Evolutionary conservation across 2,329 filamentous ascomycete species (phyloP).

Genomic region (Diplocarpon rosae): DNA sequence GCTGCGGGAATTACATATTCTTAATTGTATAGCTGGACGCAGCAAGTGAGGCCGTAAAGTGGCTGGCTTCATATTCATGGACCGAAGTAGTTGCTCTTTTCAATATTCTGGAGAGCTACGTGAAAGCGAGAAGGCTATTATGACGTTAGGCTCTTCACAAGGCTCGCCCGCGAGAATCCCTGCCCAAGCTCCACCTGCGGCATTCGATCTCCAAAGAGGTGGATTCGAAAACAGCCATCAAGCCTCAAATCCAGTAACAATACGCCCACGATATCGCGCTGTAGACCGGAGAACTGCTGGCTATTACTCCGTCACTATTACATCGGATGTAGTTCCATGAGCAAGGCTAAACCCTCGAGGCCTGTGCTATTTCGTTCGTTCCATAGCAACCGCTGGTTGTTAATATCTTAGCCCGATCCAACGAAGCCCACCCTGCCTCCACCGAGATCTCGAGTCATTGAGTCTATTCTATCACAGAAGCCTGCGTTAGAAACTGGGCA

Average conservation of each 20-base stretch:
- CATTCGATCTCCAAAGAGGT: background rate
- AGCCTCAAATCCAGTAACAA: conserved; percentile 4
- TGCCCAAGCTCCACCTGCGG: conserved; percentile 5
- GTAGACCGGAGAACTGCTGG: conserved; percentile 12
- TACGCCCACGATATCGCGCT: conserved; percentile 4
- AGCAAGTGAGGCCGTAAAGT: conserved; percentile 18
- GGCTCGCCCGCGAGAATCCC: conserved; percentile 9
- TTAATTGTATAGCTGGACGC: conserved; percentile 11
- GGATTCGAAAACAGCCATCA: background rate
- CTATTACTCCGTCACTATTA: conserved; percentile 13
- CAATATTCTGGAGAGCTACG: background rate
- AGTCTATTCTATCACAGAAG: background rate
- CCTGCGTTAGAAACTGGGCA: too few species aligned
- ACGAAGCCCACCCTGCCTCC: background rate
- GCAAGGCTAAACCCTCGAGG: conserved; percentile 18
- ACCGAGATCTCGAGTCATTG: background rate
- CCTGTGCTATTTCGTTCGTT: conserved; percentile 9
- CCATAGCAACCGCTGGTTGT: conserved; percentile 1
- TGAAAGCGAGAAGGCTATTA: conserved; percentile 13
- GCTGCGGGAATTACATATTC: conserved; percentile 31
- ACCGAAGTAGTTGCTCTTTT: background rate
- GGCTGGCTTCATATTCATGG: conserved; percentile 19
- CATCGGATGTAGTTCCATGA: conserved; percentile 22
- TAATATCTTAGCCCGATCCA: background rate
- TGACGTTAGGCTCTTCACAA: conserved; percentile 9